Base-by-base conservation (phyloP, 768 basidiomycete genomes). In the Lactarius hengduanensis region DNA sequence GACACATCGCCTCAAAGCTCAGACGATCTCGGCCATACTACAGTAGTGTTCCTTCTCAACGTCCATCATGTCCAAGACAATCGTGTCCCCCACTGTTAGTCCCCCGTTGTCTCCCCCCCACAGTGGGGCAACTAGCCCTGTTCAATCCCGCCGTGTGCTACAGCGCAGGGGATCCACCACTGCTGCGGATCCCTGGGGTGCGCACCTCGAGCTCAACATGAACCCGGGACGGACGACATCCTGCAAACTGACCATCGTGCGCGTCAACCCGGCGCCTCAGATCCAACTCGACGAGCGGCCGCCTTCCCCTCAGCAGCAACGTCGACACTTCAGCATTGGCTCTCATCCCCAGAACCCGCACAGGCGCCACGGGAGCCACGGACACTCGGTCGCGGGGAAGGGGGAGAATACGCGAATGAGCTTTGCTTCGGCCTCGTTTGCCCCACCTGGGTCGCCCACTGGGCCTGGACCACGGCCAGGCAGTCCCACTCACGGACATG, bases 211-310 rank as follows among this genome's bases (percentile, higher is more conserved):
- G 13, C 70, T 86, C 47, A 87, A 86, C 70, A 73, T 81, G 63
- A 81, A 84, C 73, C 82, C 83, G 2, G 78, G 78, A 63, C 79
- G 86, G 66, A 80, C 83, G 2, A 82, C 86, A 0, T 86, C 84
- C 30, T 86, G 84, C 75, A 85, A 79, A 4, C 80, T 92, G 47
- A 91, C 90, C 59, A 92, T 93, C 76, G 87, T 92, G 30, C 87
- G 88, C 62, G 86, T 91, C 60, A 65, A 59, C 47, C 76, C 74
- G 73, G 68, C 72, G 66, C 43, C 73, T 4, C 38, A 40, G 72
- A 26, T 71, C 75, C 57, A 73, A 74, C 68, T 73, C 78, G 62
- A 72, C 57, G 75, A 79, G 65, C 78, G 76, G 26, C 79, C 80
- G 15, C 79, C 78, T 30, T 72, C 67, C 53, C 74, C 64, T 61